A percentile compares a stretch with the other conserved stretches of the same genome.
These are phyloP conservation scores for Apiospora arundinis DNA, from an alignment of 2,329 filamentous ascomycete species.

Conservation along the genomic window DNA sequence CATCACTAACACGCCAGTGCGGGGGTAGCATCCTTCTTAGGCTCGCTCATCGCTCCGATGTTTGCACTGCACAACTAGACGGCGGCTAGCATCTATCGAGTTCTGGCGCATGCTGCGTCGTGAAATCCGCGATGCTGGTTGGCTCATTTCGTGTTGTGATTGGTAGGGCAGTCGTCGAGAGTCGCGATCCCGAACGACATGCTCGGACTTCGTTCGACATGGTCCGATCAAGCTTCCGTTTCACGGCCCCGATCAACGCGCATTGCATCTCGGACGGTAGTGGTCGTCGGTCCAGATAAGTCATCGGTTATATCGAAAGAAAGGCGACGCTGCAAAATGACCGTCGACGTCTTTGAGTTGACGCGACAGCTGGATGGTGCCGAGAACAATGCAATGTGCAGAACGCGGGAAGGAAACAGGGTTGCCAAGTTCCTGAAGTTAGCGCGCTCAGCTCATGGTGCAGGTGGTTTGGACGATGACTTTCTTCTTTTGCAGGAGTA, in stretches of 20 bases:
- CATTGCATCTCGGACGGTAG: too few relatives aligned
- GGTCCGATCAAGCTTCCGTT: not conserved
- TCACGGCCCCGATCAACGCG: not conserved
- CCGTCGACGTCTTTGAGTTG: not conserved
- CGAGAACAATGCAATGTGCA: not conserved
- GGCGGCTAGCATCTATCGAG: not conserved
- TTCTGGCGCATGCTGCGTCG: not conserved
- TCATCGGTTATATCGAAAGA: not conserved
- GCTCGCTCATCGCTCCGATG: not conserved
- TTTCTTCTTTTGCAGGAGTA: not conserved
- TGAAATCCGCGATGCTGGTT: not conserved
- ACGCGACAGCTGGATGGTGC: not conserved
- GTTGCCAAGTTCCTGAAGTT: not conserved
- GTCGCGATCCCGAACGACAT: not conserved
- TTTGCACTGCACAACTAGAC: not conserved
- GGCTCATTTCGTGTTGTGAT: not conserved
- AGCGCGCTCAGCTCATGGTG: not conserved
- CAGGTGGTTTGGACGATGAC: too few relatives aligned
- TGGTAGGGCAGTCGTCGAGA: not conserved
- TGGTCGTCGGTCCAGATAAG: not conserved
- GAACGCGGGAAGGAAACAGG: not conserved
- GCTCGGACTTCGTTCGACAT: not conserved
- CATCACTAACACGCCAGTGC: conserved; percentile 2
- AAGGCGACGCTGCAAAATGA: not conserved
- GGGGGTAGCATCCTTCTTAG: not conserved